Evolutionary conservation across 2,329 filamentous ascomycete genomes (phyloP).

Genomic region (Colletotrichum sojae): DNA sequence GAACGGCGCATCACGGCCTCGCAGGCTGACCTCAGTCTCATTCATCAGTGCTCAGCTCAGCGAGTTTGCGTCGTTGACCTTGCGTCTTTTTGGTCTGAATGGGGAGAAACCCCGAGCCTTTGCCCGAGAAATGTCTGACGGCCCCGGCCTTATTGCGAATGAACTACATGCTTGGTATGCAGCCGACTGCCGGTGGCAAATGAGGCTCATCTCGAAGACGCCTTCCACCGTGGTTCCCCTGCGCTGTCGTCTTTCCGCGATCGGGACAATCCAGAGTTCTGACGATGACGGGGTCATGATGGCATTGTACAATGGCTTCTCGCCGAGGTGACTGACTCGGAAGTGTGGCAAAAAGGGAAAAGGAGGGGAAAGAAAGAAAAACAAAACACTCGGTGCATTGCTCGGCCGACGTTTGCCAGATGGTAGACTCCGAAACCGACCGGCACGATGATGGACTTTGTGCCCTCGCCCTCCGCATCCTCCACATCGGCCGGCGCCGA

Average conservation of each 20-base stretch:
- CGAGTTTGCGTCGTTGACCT: too few relatives aligned
- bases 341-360: conserved; percentile 3
- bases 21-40: background rate
- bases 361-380: too few relatives aligned
- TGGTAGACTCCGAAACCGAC: conserved; percentile 15
- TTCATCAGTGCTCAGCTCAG: too few relatives aligned
- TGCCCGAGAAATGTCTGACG: background rate
- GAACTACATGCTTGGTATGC: background rate
- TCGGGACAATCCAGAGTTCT: conserved; percentile 13
- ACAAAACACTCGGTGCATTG: conserved; percentile 10
- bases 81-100: too few relatives aligned
- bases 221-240: background rate
- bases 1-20: conserved; percentile 11
- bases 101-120: too few relatives aligned
- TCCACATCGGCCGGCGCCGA: conserved; percentile 30
- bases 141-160: background rate
- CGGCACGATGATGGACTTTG: conserved; percentile 4
- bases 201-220: background rate
- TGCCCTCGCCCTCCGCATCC: background rate
- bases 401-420: conserved; percentile 7
- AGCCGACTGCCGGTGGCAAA: background rate
- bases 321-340: conserved; percentile 2
- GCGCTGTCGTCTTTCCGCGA: background rate
- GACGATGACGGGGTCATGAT: conserved; percentile 20
- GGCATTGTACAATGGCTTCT: conserved; percentile 1